A percentile compares a stretch with the other conserved stretches of the same genome.
These are phyloP conservation scores for Diutina neorugosa DNA, from an alignment of 1,139 yeast genomes.

Conservation along the genomic window DNA sequence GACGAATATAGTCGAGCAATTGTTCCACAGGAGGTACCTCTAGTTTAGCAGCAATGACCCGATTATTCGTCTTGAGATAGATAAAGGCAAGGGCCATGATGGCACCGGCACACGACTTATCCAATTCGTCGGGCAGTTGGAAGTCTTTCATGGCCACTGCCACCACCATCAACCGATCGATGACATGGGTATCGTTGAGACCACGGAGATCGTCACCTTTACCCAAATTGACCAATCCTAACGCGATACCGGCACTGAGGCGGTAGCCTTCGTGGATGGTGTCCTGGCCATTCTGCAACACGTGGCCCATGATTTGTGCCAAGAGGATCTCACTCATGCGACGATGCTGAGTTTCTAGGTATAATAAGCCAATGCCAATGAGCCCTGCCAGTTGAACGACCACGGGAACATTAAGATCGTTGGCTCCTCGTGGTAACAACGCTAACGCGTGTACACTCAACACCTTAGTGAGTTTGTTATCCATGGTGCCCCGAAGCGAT, in stretches of 20 bases:
- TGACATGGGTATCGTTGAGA: conserved; percentile 55
- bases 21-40: conserved; percentile 51
- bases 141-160: conserved; percentile 58
- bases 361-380: conserved; percentile 79
- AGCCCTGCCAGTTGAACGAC: conserved; percentile 88
- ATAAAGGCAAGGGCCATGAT: conserved; percentile 65
- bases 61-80: conserved; percentile 56
- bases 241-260: conserved; percentile 76
- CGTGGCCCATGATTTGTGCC: conserved; percentile 49
- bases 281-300: conserved; percentile 43
- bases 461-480: conserved; percentile 78
- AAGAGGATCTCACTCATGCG: conserved; percentile 77
- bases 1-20: conserved; percentile 61
- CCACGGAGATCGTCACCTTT: conserved; percentile 56
- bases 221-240: conserved; percentile 82
- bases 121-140: conserved; percentile 53
- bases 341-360: conserved; percentile 67
- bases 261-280: conserved; percentile 73
- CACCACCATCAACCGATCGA: conserved; percentile 50
- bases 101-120: conserved; percentile 75
- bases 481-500: conserved; percentile 74
- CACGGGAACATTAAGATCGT: conserved; percentile 73
- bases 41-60: conserved; percentile 50
- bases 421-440: conserved; percentile 79
- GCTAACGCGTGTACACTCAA: conserved; percentile 91